Conservation (phyloP, 2,329 filamentous ascomycete genomes). For the Rhinocladiella mackenziei region DNA sequence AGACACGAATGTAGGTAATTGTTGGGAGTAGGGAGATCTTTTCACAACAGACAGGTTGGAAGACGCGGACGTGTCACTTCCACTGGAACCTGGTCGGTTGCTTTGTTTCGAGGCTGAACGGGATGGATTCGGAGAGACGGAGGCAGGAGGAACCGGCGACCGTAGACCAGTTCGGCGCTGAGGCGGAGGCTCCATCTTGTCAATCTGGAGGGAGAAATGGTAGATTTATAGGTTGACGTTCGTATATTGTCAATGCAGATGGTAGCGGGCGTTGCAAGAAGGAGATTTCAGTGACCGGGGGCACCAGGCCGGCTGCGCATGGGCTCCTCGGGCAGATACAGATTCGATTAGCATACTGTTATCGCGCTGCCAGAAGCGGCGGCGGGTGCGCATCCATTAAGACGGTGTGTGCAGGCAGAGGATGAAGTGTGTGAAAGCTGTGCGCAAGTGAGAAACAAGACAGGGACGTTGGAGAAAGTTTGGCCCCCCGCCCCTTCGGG, state of each 20-base stretch:
- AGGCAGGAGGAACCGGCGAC: slow-evolving; percentile 25
- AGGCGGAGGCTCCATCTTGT: slow-evolving; percentile 17
- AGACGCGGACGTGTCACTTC: slow-evolving; percentile 45
- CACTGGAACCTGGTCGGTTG: slow-evolving; percentile 41
- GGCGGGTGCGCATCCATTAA: too few relatives aligned
- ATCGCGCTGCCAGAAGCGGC: background rate
- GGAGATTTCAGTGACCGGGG: background rate
- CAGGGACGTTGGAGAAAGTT: background rate
- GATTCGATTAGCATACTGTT: background rate
- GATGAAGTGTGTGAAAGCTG: too few relatives aligned
- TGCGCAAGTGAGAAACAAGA: too few relatives aligned
- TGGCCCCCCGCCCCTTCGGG: background rate
- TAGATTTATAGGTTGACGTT: background rate
- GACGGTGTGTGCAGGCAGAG: too few relatives aligned
- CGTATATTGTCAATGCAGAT: background rate
- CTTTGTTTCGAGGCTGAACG: slow-evolving; percentile 27
- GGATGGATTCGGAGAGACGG: slow-evolving; percentile 26
- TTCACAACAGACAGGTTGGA: slow-evolving; percentile 44
- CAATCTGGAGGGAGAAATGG: background rate
- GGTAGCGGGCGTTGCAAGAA: background rate
- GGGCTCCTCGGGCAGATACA: background rate
- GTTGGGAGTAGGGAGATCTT: slow-evolving; percentile 36
- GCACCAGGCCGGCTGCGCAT: slow-evolving; percentile 3
- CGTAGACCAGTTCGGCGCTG: slow-evolving; percentile 25
- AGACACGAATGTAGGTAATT: slow-evolving; percentile 28